Conservation (phyloP, 1,284 basidiomycete genomes). For the Coriolopsis trogii region DNA sequence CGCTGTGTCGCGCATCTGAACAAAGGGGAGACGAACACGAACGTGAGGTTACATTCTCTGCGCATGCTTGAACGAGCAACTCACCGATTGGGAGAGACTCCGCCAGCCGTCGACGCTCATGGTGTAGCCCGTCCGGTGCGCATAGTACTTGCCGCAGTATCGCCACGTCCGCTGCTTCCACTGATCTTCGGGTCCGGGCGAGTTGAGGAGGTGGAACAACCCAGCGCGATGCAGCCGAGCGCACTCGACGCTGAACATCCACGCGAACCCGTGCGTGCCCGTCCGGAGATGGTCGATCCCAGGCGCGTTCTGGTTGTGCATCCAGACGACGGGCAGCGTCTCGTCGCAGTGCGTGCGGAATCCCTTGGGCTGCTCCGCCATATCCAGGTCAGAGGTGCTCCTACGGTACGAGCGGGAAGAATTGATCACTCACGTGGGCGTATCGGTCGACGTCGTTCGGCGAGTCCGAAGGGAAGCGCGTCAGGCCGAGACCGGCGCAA, state of each 20-base stretch:
- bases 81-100: conserved; percentile 3
- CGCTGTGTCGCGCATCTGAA: neutral
- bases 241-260: conserved; percentile 8
- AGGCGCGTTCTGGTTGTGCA: conserved; percentile 1
- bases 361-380: neutral
- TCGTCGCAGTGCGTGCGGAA: neutral
- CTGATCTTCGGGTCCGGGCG: neutral
- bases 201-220: conserved; percentile 16
- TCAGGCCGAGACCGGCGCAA: neutral
- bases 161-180: conserved; percentile 4
- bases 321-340: conserved; percentile 9
- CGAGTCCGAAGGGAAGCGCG: neutral
- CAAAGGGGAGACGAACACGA: neutral
- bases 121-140: conserved; percentile 7
- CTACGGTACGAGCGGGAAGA: too few species aligned
- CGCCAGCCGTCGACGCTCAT: conserved; percentile 7
- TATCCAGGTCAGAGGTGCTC: neutral
- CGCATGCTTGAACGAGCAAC: neutral
- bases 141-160: conserved; percentile 16
- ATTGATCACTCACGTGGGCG: neutral
- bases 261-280: conserved; percentile 12
- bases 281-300: neutral
- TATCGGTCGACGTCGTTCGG: conserved; percentile 2
- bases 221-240: neutral
- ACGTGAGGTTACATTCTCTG: too few species aligned